Base-by-base conservation (phyloP, 345 rosid species). In the Acer yangbiense region DNA sequence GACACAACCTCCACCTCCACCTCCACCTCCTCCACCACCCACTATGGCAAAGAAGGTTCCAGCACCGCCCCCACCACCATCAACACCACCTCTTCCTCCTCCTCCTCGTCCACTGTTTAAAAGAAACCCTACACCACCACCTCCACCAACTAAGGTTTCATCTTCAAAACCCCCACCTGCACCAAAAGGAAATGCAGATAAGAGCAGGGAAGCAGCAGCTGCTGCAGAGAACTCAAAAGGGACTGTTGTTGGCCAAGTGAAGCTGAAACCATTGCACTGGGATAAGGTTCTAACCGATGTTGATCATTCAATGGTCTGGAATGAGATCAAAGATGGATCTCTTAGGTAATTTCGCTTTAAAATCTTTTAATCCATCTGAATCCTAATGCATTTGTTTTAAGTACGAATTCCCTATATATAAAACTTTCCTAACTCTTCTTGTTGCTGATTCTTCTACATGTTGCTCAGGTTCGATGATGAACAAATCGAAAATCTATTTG, bases 231-330 rank as follows among this genome's bases (percentile, higher is more conserved):
- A 65, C 81, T 67, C 78, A 35, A 75, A 43, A 60, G 79, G 73
- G 63, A 82, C 81, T 64, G 80, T 67, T 5, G 43, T 21, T 75
- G 85, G 84, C 62, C 82, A 64, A 8, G 64, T 76, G 81, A 89
- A 88, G 84, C 83, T 84, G 54, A 86, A 85, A 78, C 91, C 93
- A 14, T 77, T 91, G 83, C 88, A 88, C 52, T 88, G 95, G 93
- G 95, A 91, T 72, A 91, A 91, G 79, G 86, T 91, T 44, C 57
- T 76, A 17, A 86, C 90, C 46, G 81, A 83, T 80, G 82, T 83
- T 61, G 90, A 91, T 67, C 91, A 91, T 80, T 91, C 90, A 11
- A 71, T 91, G 75, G 93, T 91, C 52, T 91, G 95, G 95, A 84
- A 91, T 83, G 80, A 88, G 79, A 88, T 91, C 61, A 82, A 84